A percentile compares a stretch with the other conserved stretches of the same genome.
phyloP scores from a whole-genome alignment of 2,329 filamentous ascomycete genomes.

The Fusarium irregulare region DNA sequence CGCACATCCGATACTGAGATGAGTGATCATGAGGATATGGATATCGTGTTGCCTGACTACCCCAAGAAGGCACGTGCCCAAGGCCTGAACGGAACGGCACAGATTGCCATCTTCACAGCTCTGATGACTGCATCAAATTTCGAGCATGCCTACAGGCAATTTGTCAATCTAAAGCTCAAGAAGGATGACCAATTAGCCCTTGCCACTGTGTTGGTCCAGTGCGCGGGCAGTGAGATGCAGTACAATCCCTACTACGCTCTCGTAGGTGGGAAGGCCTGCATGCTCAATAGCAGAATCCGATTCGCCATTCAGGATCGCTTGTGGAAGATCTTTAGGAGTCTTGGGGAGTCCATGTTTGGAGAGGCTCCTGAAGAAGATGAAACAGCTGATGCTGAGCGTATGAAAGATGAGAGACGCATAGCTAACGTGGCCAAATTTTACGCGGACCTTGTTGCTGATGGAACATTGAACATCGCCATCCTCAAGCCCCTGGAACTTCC shows the following conservation, averaged over 20 bases:
- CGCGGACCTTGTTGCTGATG: constrained; percentile 61
- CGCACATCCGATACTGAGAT: constrained; percentile 32
- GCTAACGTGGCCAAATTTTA: constrained; percentile 67
- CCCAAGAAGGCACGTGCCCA: constrained; percentile 79
- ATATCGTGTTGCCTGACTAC: constrained; percentile 72
- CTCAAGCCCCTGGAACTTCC: constrained; percentile 81
- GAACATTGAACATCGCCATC: constrained; percentile 59
- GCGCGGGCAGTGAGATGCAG: constrained; percentile 80
- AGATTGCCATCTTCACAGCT: constrained; percentile 91
- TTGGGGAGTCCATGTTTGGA: constrained; percentile 83
- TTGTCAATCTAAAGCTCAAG: constrained; percentile 86
- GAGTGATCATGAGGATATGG: constrained; percentile 61
- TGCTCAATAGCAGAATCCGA: constrained; percentile 74
- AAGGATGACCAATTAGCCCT: constrained; percentile 88
- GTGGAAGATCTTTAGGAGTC: constrained; percentile 84
- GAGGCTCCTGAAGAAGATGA: constrained; percentile 70
- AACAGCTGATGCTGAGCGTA: constrained; percentile 59
- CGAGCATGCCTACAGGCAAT: constrained; percentile 82
- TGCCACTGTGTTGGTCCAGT: constrained; percentile 87
- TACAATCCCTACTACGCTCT: constrained; percentile 97
- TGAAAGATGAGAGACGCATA: constrained; percentile 62
- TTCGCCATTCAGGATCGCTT: constrained; percentile 90
- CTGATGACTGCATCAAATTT: constrained; percentile 87
- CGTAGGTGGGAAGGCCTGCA: constrained; percentile 81
- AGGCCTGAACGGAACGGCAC: constrained; percentile 86